Evolutionary conservation across 306 rosid genomes (phyloP), one percentile per base, ranked within the genome.

Genomic region (Vigna reflexopilosa): DNA sequence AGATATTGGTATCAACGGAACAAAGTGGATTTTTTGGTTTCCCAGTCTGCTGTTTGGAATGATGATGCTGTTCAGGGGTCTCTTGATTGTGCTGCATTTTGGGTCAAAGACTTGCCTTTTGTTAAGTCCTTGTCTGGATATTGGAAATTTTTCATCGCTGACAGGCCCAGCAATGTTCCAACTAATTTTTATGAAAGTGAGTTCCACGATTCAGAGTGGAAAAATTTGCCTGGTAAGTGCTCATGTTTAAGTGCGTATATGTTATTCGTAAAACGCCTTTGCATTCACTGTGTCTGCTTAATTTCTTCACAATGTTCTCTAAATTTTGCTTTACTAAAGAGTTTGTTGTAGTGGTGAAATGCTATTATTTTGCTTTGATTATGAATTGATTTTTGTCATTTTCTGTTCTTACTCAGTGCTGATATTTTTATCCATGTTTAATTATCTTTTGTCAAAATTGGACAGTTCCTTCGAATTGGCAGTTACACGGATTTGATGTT

Each of bases 401-500:
- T 74, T 42, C 2, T 12, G 20, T 67, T 67, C 54, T 63, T 14
- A 44, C 20, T 6, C 13, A 56, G 26, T 78, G 80, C 14, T 80
- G 26, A 36, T 58, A 52, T 14, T 20, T 4, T 77, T 9, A 22
- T 64, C 77, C 11, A 22, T 82, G 70, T 84, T 82, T 87, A 71
- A 66, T 65, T 68, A 78, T 38, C 6, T 64, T 82, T 77, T 63
- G 17, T 77, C 70, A 42, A 67, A 75, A 67, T 82, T 89, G 81
- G 84, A 82, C 96, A 92, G 98, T 95, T 88, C 98, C 98, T 83
- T 92, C 98, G 11, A 95, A 93, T 85, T 95, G 98, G 98, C 98
- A 95, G 81, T 57, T 92, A 87, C 98, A 91, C 79, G 98, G 98
- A 32, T 95, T 87, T 81, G 98, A 95, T 80, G 54, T 70, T 81